Conservation (phyloP, 345 rosid species). For the Pistacia atlantica region DNA sequence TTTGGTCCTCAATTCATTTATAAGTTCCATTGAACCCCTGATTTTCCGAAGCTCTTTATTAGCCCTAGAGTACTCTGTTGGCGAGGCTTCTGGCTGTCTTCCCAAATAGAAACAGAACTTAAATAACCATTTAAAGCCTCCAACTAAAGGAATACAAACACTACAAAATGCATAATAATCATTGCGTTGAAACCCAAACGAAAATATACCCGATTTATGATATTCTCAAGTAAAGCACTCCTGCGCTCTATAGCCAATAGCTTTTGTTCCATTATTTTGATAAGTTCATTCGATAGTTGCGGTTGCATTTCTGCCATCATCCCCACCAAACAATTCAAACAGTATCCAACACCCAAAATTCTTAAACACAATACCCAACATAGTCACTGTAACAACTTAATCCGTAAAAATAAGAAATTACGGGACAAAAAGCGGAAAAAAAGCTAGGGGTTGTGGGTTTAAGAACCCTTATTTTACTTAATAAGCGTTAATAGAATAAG, state of each 20-base stretch:
- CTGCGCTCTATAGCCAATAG: slow-evolving; percentile 65
- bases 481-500: background rate
- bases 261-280: slow-evolving; percentile 82
- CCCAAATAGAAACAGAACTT: slow-evolving; percentile 42
- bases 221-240: slow-evolving; percentile 56
- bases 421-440: background rate
- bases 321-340: background rate
- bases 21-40: slow-evolving; percentile 76
- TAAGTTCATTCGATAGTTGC: slow-evolving; percentile 64
- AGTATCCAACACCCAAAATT: background rate
- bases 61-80: slow-evolving; percentile 70
- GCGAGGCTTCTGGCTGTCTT: slow-evolving; percentile 94
- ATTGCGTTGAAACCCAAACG: background rate
- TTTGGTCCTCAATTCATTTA: slow-evolving; percentile 58
- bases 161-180: background rate
- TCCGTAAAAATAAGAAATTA: background rate
- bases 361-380: too few relatives aligned
- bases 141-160: background rate
- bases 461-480: background rate
- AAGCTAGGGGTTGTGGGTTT: background rate
- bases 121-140: background rate
- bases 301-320: slow-evolving; percentile 49
- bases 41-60: slow-evolving; percentile 88
- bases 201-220: slow-evolving; percentile 58
- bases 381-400: background rate